A percentile compares a stretch with the other conserved stretches of the same genome.
Conservation (phyloP, 257 asterid species). For the Oldenlandia corymbosa region DNA sequence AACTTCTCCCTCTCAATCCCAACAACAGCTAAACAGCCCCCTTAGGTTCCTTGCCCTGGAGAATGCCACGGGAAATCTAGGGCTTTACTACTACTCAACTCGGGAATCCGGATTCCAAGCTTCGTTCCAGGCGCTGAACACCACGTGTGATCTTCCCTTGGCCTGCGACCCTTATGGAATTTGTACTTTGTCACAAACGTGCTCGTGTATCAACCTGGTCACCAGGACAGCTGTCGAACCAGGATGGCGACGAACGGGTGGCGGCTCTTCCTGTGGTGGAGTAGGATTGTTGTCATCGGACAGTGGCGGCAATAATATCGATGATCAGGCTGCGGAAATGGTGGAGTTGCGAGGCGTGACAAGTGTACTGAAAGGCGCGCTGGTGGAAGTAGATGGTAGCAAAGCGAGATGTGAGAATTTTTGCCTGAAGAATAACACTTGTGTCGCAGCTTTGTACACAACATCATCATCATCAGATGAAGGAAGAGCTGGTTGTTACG, state of each 20-base stretch:
- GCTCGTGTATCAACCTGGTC: conserved; percentile 52
- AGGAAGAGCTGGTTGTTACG: conserved; percentile 30
- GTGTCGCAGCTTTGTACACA: conserved; percentile 53
- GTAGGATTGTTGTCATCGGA: conserved; percentile 19
- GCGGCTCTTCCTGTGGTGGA: conserved; percentile 3
- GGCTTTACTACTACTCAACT: conserved; percentile 54
- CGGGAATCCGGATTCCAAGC: conserved; percentile 40
- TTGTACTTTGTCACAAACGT: conserved; percentile 55
- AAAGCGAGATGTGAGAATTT: conserved; percentile 41
- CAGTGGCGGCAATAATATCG: conserved; percentile 30
- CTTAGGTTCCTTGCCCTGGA: conserved; percentile 53
- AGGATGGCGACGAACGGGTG: too few species aligned
- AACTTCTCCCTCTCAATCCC: too few species aligned
- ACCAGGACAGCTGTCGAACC: conserved; percentile 18
- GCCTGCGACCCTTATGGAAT: conserved; percentile 60
- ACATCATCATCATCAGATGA: background rate
- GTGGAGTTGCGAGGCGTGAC: conserved; percentile 53
- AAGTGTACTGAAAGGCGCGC: conserved; percentile 48
- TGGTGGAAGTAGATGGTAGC: conserved; percentile 23
- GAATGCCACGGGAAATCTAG: conserved; percentile 50
- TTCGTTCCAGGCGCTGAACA: conserved; percentile 52
- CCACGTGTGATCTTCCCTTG: conserved; percentile 69
- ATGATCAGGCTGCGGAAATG: conserved; percentile 34
- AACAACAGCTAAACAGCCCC: too few species aligned
- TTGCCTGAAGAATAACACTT: conserved; percentile 58